Evolutionary conservation across 1,284 basidiomycete genomes (phyloP), one percentile per base, ranked within the genome.

Genomic region (Pisolithus thermaeus): DNA sequence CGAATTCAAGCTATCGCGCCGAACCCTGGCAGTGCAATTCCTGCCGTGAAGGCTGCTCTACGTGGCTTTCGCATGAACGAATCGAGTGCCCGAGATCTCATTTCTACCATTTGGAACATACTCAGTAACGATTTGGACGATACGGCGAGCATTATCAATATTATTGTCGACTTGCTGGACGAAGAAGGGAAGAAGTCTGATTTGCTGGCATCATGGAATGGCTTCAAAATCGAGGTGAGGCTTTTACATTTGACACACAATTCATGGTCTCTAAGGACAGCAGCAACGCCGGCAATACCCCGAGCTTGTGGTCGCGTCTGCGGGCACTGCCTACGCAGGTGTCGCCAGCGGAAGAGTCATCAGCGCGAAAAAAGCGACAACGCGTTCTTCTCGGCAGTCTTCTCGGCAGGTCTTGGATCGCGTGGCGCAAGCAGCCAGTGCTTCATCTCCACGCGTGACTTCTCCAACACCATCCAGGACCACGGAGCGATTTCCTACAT

Each of bases 271-370:
- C 42, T 25, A 0, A 25, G 52, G 18, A 54, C 55, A 20, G 3
- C 59, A 92, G 87, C 87, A 90, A 81, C 83, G 83, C 16, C 81
- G 83, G 61, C 82, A 92, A 61, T 92, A 92, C 73, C 92, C 91
- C 0, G 85, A 91, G 41, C 77, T 93, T 3, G 70, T 78, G 0
- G 83, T 89, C 3, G 72, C 77, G 3, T 72, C 82, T 1, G 67
- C 77, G 0, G 83, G 83, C 7, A 70, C 76, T 0, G 83, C 84
- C 42, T 94, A 87, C 60, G 83, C 90, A 0, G 87, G 84, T 0
- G 87, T 92, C 53, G 76, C 90, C 2, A 83, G 84, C 35, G 91
- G 90, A 2, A 82, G 88, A 3, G 83, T 94, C 25, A 75, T 95
- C 51, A 91, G 87, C 59, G 88, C 86, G 38, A 95, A 95, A 65